A percentile compares a stretch with the other conserved stretches of the same genome.
Conservation (phyloP, 805 yeast species). For the Alloascoidea africana region DNA sequence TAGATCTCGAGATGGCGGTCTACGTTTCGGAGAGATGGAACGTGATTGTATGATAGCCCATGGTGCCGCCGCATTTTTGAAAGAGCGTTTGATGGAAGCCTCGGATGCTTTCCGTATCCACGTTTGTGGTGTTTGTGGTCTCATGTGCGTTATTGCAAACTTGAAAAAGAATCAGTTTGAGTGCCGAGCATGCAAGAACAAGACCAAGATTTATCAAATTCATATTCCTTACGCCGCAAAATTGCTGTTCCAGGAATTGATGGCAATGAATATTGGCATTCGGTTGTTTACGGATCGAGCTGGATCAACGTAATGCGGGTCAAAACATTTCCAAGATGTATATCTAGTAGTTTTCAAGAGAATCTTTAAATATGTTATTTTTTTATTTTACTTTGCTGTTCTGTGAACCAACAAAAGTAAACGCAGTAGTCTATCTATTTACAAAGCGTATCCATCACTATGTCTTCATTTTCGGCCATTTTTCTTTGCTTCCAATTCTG, state of each 20-base stretch:
- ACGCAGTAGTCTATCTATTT: too few relatives aligned
- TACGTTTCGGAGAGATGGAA: constrained; percentile 99
- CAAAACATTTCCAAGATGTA: too few relatives aligned
- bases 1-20: constrained; percentile 98
- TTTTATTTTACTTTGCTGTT: too few relatives aligned
- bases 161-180: constrained; percentile 95
- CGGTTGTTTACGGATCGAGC: background rate
- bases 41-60: constrained; percentile 99
- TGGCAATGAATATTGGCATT: constrained; percentile 93
- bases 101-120: constrained; percentile 98
- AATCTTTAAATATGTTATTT: too few relatives aligned
- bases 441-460: background rate
- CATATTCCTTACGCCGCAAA: constrained; percentile 98
- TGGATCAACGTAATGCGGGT: too few relatives aligned
- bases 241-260: constrained; percentile 92
- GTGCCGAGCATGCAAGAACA: constrained; percentile 96
- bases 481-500: constrained; percentile 18
- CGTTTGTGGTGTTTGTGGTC: constrained; percentile 95
- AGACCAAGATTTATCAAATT: constrained; percentile 94
- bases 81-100: constrained; percentile 97
- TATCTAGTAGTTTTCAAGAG: too few relatives aligned
- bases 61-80: constrained; percentile 97
- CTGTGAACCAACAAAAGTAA: too few relatives aligned
- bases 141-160: constrained; percentile 96
- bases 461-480: too few relatives aligned